Conservation (phyloP, 1,284 basidiomycete species). For the Ceratobasidium papillatum region DNA sequence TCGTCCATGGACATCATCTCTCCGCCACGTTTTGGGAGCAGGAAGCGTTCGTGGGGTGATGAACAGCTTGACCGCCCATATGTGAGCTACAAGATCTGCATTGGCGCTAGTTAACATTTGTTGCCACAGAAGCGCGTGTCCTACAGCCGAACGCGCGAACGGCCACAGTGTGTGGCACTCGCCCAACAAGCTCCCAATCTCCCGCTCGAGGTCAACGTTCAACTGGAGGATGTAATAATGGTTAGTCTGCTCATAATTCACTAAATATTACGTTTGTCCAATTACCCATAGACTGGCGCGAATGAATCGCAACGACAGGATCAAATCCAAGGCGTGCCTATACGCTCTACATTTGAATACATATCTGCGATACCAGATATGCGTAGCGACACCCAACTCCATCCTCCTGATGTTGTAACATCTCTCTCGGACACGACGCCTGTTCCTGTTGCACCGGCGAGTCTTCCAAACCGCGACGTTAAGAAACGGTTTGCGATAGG, state of each 20-base stretch:
- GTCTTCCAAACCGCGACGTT: background rate
- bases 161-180: conserved; percentile 13
- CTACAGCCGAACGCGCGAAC: conserved; percentile 12
- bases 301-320: conserved; percentile 8
- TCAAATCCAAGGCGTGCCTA: background rate
- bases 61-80: conserved; percentile 31
- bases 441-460: background rate
- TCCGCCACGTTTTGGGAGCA: conserved; percentile 17
- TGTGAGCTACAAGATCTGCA: background rate
- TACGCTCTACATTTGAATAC: background rate
- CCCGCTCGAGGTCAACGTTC: background rate
- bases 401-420: background rate
- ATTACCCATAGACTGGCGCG: background rate
- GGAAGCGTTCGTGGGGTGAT: conserved; percentile 32
- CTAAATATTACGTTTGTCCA: background rate
- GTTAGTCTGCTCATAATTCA: background rate
- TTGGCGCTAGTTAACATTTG: background rate
- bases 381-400: background rate
- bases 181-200: conserved; percentile 7
- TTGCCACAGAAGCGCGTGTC: conserved; percentile 21
- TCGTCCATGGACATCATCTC: conserved; percentile 33
- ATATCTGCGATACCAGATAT: background rate
- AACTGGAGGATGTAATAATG: conserved; percentile 18
- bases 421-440: background rate
- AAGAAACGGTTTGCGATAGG: conserved; percentile 36